These are phyloP conservation scores for Extremus antarcticus DNA, from an alignment of 495 filamentous ascomycete species.

Conservation along the genomic window DNA sequence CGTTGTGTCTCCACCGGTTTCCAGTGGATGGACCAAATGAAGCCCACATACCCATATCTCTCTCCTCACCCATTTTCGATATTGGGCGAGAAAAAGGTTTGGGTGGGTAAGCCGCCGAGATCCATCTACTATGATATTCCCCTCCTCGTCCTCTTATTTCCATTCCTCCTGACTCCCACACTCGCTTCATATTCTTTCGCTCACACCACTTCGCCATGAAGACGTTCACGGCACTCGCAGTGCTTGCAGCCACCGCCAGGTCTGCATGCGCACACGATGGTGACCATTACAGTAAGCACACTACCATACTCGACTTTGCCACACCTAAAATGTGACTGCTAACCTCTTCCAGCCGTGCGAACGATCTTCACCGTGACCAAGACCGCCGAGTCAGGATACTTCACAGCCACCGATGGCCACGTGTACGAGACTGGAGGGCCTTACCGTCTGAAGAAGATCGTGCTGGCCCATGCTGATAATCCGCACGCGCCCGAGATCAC, in stretches of 20 bases:
- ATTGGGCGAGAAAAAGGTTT: background rate
- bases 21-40: no score
- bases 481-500: background rate
- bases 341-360: background rate
- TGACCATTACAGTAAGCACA: background rate
- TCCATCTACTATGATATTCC: background rate
- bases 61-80: background rate
- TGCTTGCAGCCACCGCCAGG: background rate
- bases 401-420: background rate
- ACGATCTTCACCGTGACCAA: background rate
- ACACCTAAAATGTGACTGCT: background rate
- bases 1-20: no score
- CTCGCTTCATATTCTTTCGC: background rate
- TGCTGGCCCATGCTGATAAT: background rate
- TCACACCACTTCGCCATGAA: background rate
- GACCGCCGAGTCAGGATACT: background rate
- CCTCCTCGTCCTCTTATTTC: background rate
- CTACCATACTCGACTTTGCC: background rate
- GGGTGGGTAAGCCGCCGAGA: background rate
- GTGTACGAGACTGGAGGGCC: background rate
- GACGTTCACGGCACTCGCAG: background rate
- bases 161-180: background rate
- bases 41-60: no score
- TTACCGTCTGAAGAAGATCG: background rate
- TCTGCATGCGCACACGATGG: background rate